Base-by-base conservation (phyloP, 2,329 filamentous ascomycete species). In the Lasiodiplodia citricola region DNA sequence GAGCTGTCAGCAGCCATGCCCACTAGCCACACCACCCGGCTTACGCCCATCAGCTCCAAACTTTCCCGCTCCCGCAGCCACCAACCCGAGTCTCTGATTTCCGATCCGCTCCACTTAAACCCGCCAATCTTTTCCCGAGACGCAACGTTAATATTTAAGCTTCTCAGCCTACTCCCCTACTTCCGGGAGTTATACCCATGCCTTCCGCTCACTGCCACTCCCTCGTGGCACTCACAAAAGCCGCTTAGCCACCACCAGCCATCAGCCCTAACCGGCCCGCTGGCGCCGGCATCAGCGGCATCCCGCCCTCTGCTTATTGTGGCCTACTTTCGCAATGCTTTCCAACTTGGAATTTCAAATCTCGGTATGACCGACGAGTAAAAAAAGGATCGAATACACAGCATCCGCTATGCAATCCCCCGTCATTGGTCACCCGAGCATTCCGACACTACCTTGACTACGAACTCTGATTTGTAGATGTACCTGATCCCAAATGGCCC, bases 81-180 rank as follows among this genome's bases (percentile, higher is more conserved):
- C 60, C 60, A 64, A 64, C 60, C 28, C 44, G 11, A 10, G 31
- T n/a, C 13, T 14, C 1, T 16, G 28, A 51, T 64, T 38, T 5
- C n/a, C 23, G 8, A 18, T 50, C 31, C 41, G 14, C 31, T 16
- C 37, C 37, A 25, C n/a, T 23, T 21, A 28, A 31, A 47, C 21
- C 58, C 41, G 58, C 58, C 41, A 62, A 62, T 51, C 25, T n/a
- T 10, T 5, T 18, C 16, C 14, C 23, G 18, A 16, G 14, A 52
- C 51, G 37, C 51, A 52, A 64, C 44, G 44, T 52, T 64, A 64
- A 64, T 10, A 8, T 13, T 64, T 64, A 64, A 64, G 60, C 60
- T 64, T 52, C 60, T 21, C 18, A 14, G 16, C 23, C 58, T 35
- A 0, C 16, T 44, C 44, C 47, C 5, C 35, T 25, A n/a, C 44